phyloP scores from a whole-genome alignment of 2,329 filamentous ascomycete species.

The Chaetoscypha palmicola region DNA sequence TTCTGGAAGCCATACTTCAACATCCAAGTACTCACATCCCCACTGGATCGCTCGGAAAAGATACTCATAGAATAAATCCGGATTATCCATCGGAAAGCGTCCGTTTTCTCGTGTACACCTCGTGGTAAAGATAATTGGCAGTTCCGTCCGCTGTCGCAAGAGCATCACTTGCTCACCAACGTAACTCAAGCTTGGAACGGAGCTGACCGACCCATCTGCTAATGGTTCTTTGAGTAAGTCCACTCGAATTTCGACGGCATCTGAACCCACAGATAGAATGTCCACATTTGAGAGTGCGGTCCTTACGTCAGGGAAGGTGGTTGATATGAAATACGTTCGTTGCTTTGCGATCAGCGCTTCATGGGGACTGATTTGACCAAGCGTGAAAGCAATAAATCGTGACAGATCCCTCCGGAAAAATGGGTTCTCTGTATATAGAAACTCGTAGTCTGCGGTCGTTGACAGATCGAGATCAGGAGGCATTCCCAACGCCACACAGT shows the following conservation, averaged over 20 bases:
- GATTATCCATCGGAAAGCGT: slow-evolving; percentile 76
- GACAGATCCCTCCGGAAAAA: slow-evolving; percentile 71
- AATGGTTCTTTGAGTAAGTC: slow-evolving; percentile 71
- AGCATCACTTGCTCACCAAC: slow-evolving; percentile 83
- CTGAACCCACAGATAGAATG: slow-evolving; percentile 78
- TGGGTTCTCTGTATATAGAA: slow-evolving; percentile 67
- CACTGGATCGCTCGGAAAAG: slow-evolving; percentile 80
- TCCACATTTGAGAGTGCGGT: slow-evolving; percentile 78
- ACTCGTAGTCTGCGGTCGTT: slow-evolving; percentile 73
- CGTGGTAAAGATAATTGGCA: slow-evolving; percentile 87
- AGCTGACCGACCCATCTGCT: slow-evolving; percentile 51
- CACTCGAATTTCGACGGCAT: slow-evolving; percentile 78
- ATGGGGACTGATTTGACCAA: slow-evolving; percentile 74
- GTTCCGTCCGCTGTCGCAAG: slow-evolving; percentile 71
- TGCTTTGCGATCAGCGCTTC: slow-evolving; percentile 70
- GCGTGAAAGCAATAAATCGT: slow-evolving; percentile 69
- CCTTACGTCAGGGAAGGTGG: slow-evolving; percentile 79
- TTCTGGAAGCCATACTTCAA: slow-evolving; percentile 81
- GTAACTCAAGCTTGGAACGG: slow-evolving; percentile 72
- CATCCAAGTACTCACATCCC: slow-evolving; percentile 86
- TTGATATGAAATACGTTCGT: slow-evolving; percentile 78
- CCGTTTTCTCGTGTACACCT: slow-evolving; percentile 77
- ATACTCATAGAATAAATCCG: slow-evolving; percentile 67
- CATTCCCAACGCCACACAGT: slow-evolving; percentile 66
- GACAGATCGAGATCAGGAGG: slow-evolving; percentile 61